These are phyloP conservation scores for Chaetomium globosum DNA, from an alignment of 2,329 filamentous ascomycete genomes.

Conservation along the genomic window DNA sequence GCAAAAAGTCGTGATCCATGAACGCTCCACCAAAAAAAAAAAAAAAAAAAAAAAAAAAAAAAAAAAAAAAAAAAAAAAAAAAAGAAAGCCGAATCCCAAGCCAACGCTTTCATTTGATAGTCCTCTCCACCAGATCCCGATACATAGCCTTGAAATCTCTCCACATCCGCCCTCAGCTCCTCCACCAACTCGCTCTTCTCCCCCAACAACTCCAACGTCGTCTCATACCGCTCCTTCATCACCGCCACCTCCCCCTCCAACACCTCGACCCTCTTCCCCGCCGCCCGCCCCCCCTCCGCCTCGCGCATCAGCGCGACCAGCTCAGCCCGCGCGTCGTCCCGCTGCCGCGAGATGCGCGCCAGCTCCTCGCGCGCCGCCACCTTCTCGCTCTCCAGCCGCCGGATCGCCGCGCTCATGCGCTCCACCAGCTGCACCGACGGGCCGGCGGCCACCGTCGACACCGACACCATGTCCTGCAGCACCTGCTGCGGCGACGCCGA, in stretches of 20 bases:
- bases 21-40: not conserved
- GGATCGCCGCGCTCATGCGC: conserved; percentile 90
- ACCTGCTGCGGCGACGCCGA: conserved; percentile 54
- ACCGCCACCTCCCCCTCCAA: conserved; percentile 69
- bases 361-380: conserved; percentile 87
- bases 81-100: not conserved
- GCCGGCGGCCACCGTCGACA: conserved; percentile 85
- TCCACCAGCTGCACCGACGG: conserved; percentile 95
- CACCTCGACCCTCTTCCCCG: conserved; percentile 61
- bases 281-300: conserved; percentile 67
- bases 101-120: conserved; percentile 50
- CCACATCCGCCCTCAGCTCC: conserved; percentile 84
- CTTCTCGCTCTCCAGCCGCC: conserved; percentile 88
- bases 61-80: not conserved
- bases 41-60: not conserved
- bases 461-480: conserved; percentile 82
- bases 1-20: conserved; percentile 11
- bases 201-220: conserved; percentile 88
- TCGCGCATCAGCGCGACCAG: conserved; percentile 91
- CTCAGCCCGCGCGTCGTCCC: conserved; percentile 88
- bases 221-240: conserved; percentile 79
- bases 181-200: conserved; percentile 97
- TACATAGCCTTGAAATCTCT: conserved; percentile 97
- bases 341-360: conserved; percentile 74
- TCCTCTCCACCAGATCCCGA: conserved; percentile 84